These are phyloP conservation scores for Quercus tomentella DNA, from an alignment of 331 rosid genomes.

Conservation along the genomic window DNA sequence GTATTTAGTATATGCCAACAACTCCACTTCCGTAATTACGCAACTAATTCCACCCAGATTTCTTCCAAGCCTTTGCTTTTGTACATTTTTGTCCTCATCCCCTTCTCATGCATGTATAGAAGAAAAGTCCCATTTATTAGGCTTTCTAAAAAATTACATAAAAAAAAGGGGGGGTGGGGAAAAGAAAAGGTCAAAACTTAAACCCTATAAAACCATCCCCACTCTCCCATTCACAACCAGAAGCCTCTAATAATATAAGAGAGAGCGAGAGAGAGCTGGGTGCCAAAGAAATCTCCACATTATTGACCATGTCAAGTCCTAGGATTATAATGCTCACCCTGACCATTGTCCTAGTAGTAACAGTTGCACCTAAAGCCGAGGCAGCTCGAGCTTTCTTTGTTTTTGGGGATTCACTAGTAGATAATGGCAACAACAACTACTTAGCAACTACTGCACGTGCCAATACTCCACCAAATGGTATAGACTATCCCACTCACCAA, in stretches of 20 bases:
- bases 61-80: not conserved
- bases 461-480: conserved; percentile 47
- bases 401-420: conserved; percentile 60
- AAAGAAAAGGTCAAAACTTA: no score
- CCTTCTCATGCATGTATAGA: not conserved
- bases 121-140: no score
- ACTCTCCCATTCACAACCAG: not conserved
- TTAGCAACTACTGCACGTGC: conserved; percentile 46
- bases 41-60: not conserved
- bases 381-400: conserved; percentile 42
- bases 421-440: conserved; percentile 57
- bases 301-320: not conserved
- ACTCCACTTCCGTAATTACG: not conserved
- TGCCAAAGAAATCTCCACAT: not conserved
- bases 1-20: not conserved
- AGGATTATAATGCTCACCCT: not conserved
- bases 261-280: not conserved
- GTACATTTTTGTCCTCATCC: not conserved
- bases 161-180: no score
- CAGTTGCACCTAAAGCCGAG: not conserved
- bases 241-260: not conserved
- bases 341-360: not conserved
- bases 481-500: conserved; percentile 42
- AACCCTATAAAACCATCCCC: not conserved
- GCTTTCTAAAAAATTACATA: no score